phyloP scores from a whole-genome alignment of 164 flowering plant genomes.

The Vitis rotundifolia region DNA sequence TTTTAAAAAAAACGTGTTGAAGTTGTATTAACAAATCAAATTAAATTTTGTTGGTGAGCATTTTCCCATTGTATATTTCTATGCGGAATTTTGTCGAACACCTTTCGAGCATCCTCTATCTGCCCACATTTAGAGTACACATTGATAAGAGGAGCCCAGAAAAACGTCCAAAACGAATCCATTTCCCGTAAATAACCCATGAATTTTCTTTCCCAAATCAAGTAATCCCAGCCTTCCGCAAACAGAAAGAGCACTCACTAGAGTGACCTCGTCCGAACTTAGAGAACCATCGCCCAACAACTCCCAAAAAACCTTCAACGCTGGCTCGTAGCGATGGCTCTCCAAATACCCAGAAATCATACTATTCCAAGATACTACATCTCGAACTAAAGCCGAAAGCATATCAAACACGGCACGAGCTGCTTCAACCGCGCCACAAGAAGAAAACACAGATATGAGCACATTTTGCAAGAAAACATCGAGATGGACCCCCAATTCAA shows the following conservation, averaged over 20 bases:
- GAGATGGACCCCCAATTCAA: constrained; percentile 23
- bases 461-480: constrained; percentile 35
- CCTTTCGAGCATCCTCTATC: constrained; percentile 17
- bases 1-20: too few species aligned
- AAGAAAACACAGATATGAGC: constrained; percentile 24
- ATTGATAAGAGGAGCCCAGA: constrained; percentile 13
- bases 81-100: constrained; percentile 21
- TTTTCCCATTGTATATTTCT: constrained; percentile 14
- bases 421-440: constrained; percentile 13
- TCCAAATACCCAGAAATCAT: constrained; percentile 33
- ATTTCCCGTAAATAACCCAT: constrained; percentile 16
- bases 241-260: constrained; percentile 26
- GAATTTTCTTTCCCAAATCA: constrained; percentile 27
- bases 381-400: constrained; percentile 17
- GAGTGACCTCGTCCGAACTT: constrained; percentile 25
- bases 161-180: constrained; percentile 23
- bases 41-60: too few species aligned
- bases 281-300: constrained; percentile 10
- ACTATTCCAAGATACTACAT: constrained; percentile 38
- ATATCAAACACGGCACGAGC: constrained; percentile 26
- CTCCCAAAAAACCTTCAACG: constrained; percentile 20
- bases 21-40: too few species aligned
- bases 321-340: constrained; percentile 8
- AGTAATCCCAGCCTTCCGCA: constrained; percentile 21
- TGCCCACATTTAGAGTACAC: too few species aligned